Conservation (phyloP, 768 basidiomycete species). For the Agrocybe pediades region DNA sequence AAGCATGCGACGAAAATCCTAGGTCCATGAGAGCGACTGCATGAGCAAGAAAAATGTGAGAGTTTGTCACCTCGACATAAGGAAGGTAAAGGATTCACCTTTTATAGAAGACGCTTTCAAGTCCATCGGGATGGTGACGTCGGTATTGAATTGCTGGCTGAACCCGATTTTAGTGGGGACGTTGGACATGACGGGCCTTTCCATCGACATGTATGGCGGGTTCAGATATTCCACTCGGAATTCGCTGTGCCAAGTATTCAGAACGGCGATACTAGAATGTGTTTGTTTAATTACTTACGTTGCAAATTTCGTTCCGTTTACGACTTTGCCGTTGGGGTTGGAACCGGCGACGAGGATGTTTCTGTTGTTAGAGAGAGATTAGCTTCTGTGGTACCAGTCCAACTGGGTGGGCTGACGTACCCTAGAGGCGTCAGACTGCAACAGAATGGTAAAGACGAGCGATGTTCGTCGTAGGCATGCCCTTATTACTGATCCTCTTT, state of each 20-base stretch:
- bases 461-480: conserved; percentile 42
- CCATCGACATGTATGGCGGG: conserved; percentile 42
- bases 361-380: conserved; percentile 9
- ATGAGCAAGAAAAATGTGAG: neutral
- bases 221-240: conserved; percentile 44
- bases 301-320: conserved; percentile 27
- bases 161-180: conserved; percentile 38
- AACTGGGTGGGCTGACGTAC: conserved; percentile 22
- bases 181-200: conserved; percentile 33
- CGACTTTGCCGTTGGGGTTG: conserved; percentile 41
- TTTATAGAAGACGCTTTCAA: conserved; percentile 28
- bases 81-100: no score
- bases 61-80: no score
- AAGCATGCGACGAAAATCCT: conserved; percentile 43
- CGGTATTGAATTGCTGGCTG: conserved; percentile 34
- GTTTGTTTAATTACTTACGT: conserved; percentile 20
- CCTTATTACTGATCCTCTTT: conserved; percentile 46
- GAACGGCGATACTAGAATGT: conserved; percentile 9
- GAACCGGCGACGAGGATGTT: conserved; percentile 41
- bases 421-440: conserved; percentile 59
- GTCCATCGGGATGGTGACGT: conserved; percentile 30
- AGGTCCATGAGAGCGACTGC: conserved; percentile 41
- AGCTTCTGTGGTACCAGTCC: neutral
- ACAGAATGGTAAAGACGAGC: conserved; percentile 66
- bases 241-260: conserved; percentile 22